A percentile compares a stretch with the other conserved stretches of the same genome.
phyloP scores from a whole-genome alignment of 1,284 basidiomycete species.

The Rhodotorula glutinis region DNA sequence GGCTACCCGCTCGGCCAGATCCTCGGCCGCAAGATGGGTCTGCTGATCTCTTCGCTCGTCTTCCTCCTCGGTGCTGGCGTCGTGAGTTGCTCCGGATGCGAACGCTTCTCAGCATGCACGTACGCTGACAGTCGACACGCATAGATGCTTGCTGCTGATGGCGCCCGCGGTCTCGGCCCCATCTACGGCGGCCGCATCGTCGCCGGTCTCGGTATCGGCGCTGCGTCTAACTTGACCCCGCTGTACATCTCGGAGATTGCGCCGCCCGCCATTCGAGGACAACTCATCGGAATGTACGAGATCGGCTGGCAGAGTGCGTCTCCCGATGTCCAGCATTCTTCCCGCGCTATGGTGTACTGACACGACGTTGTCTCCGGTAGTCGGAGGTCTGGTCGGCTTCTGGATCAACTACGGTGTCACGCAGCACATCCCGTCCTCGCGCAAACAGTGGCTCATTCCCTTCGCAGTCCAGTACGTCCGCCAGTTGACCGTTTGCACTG shows the following conservation, averaged over 20 bases:
- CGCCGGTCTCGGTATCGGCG: constrained; percentile 42
- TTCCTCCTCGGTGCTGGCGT: constrained; percentile 45
- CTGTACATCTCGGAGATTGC: constrained; percentile 46
- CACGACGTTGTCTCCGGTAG: neutral
- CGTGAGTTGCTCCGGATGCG: constrained; percentile 5
- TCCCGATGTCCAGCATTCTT: too few relatives aligned
- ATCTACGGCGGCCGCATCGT: constrained; percentile 45
- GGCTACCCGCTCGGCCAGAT: constrained; percentile 24
- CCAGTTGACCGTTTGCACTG: too few relatives aligned
- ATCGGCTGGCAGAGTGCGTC: constrained; percentile 44
- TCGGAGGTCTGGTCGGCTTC: constrained; percentile 37
- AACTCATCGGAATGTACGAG: constrained; percentile 46
- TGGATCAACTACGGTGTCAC: constrained; percentile 29
- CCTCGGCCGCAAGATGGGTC: constrained; percentile 37
- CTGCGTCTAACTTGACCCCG: constrained; percentile 44
- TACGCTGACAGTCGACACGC: neutral
- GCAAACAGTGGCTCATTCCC: constrained; percentile 21
- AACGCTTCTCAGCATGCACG: neutral
- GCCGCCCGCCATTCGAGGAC: constrained; percentile 44
- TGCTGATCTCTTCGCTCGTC: constrained; percentile 40
- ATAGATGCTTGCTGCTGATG: constrained; percentile 25
- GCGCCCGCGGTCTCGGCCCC: constrained; percentile 24
- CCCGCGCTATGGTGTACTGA: too few relatives aligned
- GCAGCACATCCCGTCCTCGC: constrained; percentile 2
- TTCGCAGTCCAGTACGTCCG: neutral